A percentile compares a stretch with the other conserved stretches of the same genome.
Evolutionary conservation across 305 asterid genomes (phyloP).

Genomic region (Striga hermonthica): DNA sequence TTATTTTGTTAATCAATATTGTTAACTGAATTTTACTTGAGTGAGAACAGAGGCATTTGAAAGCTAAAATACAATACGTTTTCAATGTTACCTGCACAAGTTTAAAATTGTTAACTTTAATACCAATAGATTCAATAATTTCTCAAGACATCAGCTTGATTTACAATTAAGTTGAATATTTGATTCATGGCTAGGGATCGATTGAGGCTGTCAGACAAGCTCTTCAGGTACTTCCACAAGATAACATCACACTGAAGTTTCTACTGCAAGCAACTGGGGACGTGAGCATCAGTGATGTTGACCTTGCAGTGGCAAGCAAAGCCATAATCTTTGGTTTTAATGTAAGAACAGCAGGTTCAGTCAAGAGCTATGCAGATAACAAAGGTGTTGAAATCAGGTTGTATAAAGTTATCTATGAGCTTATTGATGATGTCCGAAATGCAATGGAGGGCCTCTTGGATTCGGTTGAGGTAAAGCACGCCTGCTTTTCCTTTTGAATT

Average conservation of each 20-base stretch:
- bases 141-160: conserved; percentile 14
- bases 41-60: too few species aligned
- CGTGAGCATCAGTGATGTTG: conserved; percentile 79
- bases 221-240: conserved; percentile 90
- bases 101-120: too few species aligned
- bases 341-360: conserved; percentile 76
- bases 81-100: too few species aligned
- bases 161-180: conserved; percentile 28
- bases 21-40: background rate
- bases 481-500: conserved; percentile 10
- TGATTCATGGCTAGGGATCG: conserved; percentile 64
- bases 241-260: conserved; percentile 87
- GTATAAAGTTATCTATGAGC: conserved; percentile 85
- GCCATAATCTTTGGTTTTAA: conserved; percentile 89
- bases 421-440: conserved; percentile 83
- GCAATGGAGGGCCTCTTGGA: conserved; percentile 99
- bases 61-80: too few species aligned
- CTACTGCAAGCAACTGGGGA: conserved; percentile 92
- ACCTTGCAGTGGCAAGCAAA: conserved; percentile 91
- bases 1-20: conserved; percentile 2
- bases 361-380: conserved; percentile 74
- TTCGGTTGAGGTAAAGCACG: conserved; percentile 62
- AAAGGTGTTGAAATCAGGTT: conserved; percentile 75
- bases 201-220: conserved; percentile 91
- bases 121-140: background rate